Conservation (phyloP, 495 filamentous ascomycete genomes). For the Hypoxylon fragiforme region DNA sequence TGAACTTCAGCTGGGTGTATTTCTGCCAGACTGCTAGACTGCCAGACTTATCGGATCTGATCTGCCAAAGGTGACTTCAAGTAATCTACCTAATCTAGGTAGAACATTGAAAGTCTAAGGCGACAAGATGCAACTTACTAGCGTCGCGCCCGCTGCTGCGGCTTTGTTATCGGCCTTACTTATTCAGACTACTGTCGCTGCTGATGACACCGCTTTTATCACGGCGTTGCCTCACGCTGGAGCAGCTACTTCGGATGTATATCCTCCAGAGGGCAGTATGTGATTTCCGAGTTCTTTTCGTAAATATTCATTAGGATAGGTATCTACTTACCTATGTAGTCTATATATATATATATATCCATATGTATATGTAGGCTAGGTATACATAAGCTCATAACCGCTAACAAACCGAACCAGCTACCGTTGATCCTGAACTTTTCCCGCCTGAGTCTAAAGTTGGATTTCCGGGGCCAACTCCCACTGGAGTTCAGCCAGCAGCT, state of each 20-base stretch:
- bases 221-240: constrained; percentile 27
- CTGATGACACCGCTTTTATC: constrained; percentile 22
- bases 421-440: constrained; percentile 31
- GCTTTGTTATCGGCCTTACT: constrained; percentile 23
- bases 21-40: too few relatives aligned
- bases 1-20: too few relatives aligned
- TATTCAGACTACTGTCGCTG: constrained; percentile 10
- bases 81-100: too few relatives aligned
- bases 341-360: too few relatives aligned
- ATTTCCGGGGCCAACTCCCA: constrained; percentile 31
- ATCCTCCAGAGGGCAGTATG: constrained; percentile 33
- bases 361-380: too few relatives aligned
- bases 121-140: constrained; percentile 27
- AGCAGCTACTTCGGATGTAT: constrained; percentile 27
- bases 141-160: background rate
- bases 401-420: constrained; percentile 25
- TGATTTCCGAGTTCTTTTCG: too few relatives aligned
- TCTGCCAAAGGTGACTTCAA: too few relatives aligned
- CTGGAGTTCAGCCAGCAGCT: constrained; percentile 28
- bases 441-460: constrained; percentile 34
- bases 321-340: too few relatives aligned
- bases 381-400: background rate
- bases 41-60: too few relatives aligned
- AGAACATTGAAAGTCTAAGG: too few relatives aligned
- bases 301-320: too few relatives aligned